Conservation (phyloP, 495 filamentous ascomycete species). For the Aspergillus asperescens region DNA sequence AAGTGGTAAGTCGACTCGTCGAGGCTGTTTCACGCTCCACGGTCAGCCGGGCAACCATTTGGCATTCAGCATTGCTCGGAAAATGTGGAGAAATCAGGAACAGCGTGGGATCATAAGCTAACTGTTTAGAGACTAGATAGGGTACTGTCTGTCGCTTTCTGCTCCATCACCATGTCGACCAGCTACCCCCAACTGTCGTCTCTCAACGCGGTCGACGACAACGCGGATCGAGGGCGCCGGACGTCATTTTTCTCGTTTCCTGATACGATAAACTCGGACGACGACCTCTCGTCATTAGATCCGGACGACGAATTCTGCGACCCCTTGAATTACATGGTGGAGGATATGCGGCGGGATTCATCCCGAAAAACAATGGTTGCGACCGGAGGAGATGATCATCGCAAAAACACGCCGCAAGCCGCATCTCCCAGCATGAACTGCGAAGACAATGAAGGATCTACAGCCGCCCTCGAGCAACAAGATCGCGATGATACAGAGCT, state of each 20-base stretch:
- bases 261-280: conserved; percentile 32
- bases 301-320: conserved; percentile 36
- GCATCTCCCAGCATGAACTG: conserved; percentile 4
- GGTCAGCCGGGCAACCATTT: conserved; percentile 1
- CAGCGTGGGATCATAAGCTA: conserved; percentile 12
- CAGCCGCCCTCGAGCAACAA: conserved; percentile 11
- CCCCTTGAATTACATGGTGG: conserved; percentile 32
- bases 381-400: conserved; percentile 9
- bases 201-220: conserved; percentile 8
- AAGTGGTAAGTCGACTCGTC: conserved; percentile 17
- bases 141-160: conserved; percentile 8
- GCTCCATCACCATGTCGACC: conserved; percentile 39
- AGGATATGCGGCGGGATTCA: conserved; percentile 28
- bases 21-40: conserved; percentile 1
- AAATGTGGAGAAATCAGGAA: conserved; percentile 33
- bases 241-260: conserved; percentile 27
- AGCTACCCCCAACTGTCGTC: conserved; percentile 20
- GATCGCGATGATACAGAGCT: conserved; percentile 22
- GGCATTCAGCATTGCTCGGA: background rate
- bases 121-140: conserved; percentile 12
- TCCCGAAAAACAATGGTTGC: conserved; percentile 25
- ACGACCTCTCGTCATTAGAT: conserved; percentile 34
- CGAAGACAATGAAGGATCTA: conserved; percentile 9
- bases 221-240: conserved; percentile 22
- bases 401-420: conserved; percentile 13